These are phyloP conservation scores for Verticillium zaregamsianum DNA, from an alignment of 2,329 filamentous ascomycete genomes.

Conservation along the genomic window DNA sequence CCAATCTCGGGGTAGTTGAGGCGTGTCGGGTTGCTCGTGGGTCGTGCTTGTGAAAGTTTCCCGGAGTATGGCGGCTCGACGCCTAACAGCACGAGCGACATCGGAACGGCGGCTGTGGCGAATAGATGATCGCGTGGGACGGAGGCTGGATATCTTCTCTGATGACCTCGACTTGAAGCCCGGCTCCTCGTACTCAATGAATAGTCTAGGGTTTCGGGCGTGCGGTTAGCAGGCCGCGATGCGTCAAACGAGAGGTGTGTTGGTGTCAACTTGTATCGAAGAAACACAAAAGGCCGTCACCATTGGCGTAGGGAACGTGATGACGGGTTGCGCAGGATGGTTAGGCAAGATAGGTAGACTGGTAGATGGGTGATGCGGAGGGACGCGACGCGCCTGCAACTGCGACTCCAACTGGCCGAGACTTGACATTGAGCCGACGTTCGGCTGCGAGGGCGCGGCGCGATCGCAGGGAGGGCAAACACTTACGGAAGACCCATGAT, in stretches of 20 bases:
- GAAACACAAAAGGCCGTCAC: not conserved
- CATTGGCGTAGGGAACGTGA: constrained; percentile 1
- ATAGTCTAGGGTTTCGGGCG: constrained; percentile 30
- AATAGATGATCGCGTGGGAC: constrained; percentile 33
- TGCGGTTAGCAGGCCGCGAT: not conserved
- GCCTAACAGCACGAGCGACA: constrained; percentile 23
- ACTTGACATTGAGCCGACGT: constrained; percentile 11
- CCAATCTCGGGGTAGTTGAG: not conserved
- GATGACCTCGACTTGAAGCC: constrained; percentile 32
- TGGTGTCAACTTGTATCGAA: not conserved
- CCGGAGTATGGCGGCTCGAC: constrained; percentile 16
- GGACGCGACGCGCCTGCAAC: constrained; percentile 5
- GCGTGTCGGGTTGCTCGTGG: not conserved
- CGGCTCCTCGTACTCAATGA: constrained; percentile 41
- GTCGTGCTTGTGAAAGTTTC: constrained; percentile 8
- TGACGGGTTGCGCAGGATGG: constrained; percentile 1
- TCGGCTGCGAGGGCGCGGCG: constrained; percentile 4
- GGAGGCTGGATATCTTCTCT: constrained; percentile 16
- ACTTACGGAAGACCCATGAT: constrained; percentile 47
- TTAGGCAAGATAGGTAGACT: not conserved
- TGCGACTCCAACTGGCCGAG: constrained; percentile 2
- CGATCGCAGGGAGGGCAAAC: constrained; percentile 5
- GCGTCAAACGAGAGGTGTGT: not conserved
- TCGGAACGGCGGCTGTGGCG: constrained; percentile 29
- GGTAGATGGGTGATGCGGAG: constrained; percentile 1